Evolutionary conservation across 2,329 filamentous ascomycete species (phyloP).

Genomic region (Paraphaeosphaeria sporulosa): DNA sequence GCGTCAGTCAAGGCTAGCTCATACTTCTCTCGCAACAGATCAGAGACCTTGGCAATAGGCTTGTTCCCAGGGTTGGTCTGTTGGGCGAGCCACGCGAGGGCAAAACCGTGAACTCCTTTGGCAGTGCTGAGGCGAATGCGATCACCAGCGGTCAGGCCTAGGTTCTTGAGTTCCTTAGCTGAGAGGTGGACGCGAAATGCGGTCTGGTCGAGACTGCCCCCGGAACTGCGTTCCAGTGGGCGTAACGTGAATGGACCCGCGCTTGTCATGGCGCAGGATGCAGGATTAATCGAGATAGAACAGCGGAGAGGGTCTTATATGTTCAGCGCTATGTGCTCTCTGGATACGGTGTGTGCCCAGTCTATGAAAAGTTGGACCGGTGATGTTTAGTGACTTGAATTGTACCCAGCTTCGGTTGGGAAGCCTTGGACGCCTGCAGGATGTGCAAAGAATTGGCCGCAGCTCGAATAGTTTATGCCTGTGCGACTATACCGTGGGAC

Average conservation of each 20-base stretch:
- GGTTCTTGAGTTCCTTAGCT: constrained; percentile 61
- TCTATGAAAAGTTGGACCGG: too few species aligned
- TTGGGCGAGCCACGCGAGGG: constrained; percentile 68
- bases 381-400: too few species aligned
- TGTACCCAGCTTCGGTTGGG: too few species aligned
- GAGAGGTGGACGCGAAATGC: constrained; percentile 67
- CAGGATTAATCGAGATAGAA: too few species aligned
- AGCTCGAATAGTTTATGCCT: not conserved
- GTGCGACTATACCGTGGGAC: not conserved
- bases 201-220: constrained; percentile 57
- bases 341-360: too few species aligned
- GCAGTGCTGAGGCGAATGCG: constrained; percentile 59
- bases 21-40: constrained; percentile 75
- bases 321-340: too few species aligned
- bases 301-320: too few species aligned
- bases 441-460: too few species aligned
- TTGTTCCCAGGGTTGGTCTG: constrained; percentile 51
- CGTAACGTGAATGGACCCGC: constrained; percentile 59
- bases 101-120: constrained; percentile 58
- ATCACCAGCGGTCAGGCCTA: constrained; percentile 66
- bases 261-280: constrained; percentile 26
- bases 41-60: constrained; percentile 67
- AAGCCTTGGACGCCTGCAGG: too few species aligned
- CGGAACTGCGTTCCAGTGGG: constrained; percentile 58
- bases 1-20: constrained; percentile 67